Percentiles rank a stretch among this genome's conserved stretches.
Conservation (phyloP, 805 yeast species). For the Starmerella stellata region DNA sequence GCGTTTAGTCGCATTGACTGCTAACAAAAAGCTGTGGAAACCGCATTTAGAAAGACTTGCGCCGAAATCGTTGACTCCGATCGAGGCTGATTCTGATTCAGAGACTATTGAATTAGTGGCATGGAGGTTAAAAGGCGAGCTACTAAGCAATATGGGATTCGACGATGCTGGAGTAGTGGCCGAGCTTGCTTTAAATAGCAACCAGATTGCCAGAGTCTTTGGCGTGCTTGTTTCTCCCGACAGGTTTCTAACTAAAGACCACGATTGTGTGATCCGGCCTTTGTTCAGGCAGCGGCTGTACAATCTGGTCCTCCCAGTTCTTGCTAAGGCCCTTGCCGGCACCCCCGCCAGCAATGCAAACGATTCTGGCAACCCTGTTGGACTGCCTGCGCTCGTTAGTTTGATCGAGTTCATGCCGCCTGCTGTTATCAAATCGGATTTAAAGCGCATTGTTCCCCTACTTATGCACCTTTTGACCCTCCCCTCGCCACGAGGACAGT, state of each 20-base stretch:
- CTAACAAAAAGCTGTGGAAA: conserved; percentile 29
- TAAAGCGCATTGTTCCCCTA: conserved; percentile 58
- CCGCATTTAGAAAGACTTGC: background rate
- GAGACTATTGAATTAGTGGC: conserved; percentile 33
- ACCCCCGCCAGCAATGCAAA: too few relatives aligned
- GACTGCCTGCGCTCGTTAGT: conserved; percentile 44
- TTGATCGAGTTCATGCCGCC: conserved; percentile 48
- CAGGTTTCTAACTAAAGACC: conserved; percentile 35
- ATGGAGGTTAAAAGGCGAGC: conserved; percentile 59
- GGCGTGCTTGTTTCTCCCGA: conserved; percentile 54
- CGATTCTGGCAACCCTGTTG: background rate
- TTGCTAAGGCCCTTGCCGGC: conserved; percentile 21
- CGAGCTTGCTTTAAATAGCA: conserved; percentile 23
- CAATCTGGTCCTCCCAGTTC: conserved; percentile 36
- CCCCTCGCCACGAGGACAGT: conserved; percentile 21
- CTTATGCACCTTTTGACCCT: conserved; percentile 27
- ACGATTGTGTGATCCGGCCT: conserved; percentile 41
- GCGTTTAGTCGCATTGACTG: conserved; percentile 35
- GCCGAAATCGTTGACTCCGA: background rate
- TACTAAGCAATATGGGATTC: conserved; percentile 30
- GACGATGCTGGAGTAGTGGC: conserved; percentile 25
- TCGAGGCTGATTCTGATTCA: conserved; percentile 3
- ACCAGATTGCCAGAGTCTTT: conserved; percentile 36
- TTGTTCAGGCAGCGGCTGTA: conserved; percentile 72
- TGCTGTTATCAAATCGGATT: conserved; percentile 39